Evolutionary conservation across 2,329 filamentous ascomycete species (phyloP).

Genomic region (Kalaharituber pfeilii): DNA sequence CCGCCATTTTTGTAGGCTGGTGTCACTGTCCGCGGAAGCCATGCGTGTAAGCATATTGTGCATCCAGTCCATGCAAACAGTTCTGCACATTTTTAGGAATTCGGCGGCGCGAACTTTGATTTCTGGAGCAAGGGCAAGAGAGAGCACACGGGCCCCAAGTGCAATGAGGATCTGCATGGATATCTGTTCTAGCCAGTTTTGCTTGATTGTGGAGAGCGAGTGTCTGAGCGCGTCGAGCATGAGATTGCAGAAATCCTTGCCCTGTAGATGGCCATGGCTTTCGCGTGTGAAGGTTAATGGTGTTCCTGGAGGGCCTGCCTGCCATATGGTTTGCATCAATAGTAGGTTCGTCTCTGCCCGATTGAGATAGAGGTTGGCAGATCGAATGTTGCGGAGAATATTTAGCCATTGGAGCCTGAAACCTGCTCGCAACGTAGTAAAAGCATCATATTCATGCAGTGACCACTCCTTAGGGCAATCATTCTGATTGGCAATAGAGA

Average conservation of each 20-base stretch:
- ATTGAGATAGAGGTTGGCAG: slow-evolving; percentile 35
- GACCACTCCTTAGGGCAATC: slow-evolving; percentile 34
- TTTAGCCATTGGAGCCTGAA: slow-evolving; percentile 38
- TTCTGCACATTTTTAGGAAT: slow-evolving; percentile 13
- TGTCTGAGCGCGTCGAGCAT: background rate
- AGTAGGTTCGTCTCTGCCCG: slow-evolving; percentile 33
- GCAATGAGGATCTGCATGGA: background rate
- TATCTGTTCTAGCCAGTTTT: background rate
- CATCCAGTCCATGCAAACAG: slow-evolving; percentile 15
- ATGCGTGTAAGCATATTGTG: slow-evolving; percentile 8
- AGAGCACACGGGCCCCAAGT: background rate
- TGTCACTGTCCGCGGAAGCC: slow-evolving; percentile 8
- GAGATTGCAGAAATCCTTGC: background rate
- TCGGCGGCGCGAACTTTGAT: slow-evolving; percentile 7
- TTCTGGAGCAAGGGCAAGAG: slow-evolving; percentile 1
- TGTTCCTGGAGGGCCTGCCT: slow-evolving; percentile 29
- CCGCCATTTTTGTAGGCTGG: slow-evolving; percentile 8
- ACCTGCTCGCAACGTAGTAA: slow-evolving; percentile 35
- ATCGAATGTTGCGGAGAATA: slow-evolving; percentile 35
- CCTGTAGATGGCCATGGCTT: background rate
- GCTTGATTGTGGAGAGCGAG: background rate
- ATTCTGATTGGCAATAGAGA: slow-evolving; percentile 35
- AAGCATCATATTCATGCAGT: slow-evolving; percentile 37
- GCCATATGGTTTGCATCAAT: slow-evolving; percentile 34
- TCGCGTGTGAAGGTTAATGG: background rate